Evolutionary conservation across 768 basidiomycete species (phyloP).

Genomic region (Phanerochaete sordida): DNA sequence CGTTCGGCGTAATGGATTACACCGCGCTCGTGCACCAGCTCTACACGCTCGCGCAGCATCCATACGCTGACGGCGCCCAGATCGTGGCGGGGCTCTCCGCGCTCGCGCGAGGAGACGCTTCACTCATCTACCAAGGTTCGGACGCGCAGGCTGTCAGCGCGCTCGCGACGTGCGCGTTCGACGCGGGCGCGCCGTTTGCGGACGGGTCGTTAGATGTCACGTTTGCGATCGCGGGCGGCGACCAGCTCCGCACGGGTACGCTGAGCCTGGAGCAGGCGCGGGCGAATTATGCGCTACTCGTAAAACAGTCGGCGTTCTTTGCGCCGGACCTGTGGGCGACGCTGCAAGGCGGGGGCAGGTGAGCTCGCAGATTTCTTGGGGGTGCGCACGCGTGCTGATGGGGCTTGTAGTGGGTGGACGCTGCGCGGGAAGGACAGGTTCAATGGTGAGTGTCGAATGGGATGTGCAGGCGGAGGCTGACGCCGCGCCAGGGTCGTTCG

Average conservation of each 20-base stretch:
- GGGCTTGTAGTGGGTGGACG: neutral
- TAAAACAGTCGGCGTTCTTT: no score
- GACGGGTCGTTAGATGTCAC: neutral
- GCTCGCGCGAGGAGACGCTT: constrained; percentile 2
- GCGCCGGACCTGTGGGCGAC: no score
- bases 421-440: neutral
- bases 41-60: neutral
- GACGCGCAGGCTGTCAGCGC: neutral
- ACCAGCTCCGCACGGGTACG: no score
- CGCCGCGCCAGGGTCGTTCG: neutral
- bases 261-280: no score
- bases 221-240: neutral
- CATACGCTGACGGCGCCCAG: neutral
- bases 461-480: neutral
- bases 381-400: no score
- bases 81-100: neutral
- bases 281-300: no score
- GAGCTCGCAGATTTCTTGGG: neutral
- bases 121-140: neutral
- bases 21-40: neutral
- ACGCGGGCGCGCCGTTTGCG: neutral
- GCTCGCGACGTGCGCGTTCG: neutral
- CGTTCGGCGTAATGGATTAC: constrained; percentile 9
- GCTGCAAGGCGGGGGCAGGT: no score
- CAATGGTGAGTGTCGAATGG: neutral